Conservation (phyloP, 768 basidiomycete species). For the Leccinum variicolor region DNA sequence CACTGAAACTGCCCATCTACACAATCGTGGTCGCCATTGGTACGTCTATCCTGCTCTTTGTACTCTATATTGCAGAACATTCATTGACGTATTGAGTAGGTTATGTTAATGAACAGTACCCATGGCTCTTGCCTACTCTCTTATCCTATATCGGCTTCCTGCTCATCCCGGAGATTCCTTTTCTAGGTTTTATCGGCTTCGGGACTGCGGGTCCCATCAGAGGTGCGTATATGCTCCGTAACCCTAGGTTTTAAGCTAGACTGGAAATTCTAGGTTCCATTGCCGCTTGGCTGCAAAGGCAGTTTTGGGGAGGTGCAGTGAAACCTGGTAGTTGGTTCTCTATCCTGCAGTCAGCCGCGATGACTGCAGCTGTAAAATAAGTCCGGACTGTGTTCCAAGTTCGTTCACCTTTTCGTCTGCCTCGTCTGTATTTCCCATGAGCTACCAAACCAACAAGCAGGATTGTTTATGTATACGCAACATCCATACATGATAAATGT, state of each 20-base stretch:
- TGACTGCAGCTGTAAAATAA: neutral
- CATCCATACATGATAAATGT: neutral
- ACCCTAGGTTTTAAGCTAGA: neutral
- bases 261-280: slow-evolving; percentile 2
- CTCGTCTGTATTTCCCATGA: neutral
- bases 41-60: neutral
- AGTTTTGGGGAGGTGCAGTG: slow-evolving; percentile 4
- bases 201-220: slow-evolving; percentile 11
- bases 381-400: neutral
- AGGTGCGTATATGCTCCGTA: neutral
- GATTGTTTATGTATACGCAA: neutral
- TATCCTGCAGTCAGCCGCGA: slow-evolving; percentile 12
- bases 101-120: slow-evolving; percentile 11
- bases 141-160: neutral
- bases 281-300: slow-evolving; percentile 10
- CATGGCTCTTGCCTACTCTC: slow-evolving; percentile 4
- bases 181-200: slow-evolving; percentile 12
- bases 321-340: slow-evolving; percentile 10
- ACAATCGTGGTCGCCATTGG: slow-evolving; percentile 8
- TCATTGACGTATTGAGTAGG: neutral
- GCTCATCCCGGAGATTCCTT: slow-evolving; percentile 5
- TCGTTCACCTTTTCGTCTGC: neutral
- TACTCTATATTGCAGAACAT: too few relatives aligned
- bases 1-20: slow-evolving; percentile 7
- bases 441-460: too few relatives aligned